Evolutionary conservation across 345 rosid genomes (phyloP).

Genomic region (Acer campestre): DNA sequence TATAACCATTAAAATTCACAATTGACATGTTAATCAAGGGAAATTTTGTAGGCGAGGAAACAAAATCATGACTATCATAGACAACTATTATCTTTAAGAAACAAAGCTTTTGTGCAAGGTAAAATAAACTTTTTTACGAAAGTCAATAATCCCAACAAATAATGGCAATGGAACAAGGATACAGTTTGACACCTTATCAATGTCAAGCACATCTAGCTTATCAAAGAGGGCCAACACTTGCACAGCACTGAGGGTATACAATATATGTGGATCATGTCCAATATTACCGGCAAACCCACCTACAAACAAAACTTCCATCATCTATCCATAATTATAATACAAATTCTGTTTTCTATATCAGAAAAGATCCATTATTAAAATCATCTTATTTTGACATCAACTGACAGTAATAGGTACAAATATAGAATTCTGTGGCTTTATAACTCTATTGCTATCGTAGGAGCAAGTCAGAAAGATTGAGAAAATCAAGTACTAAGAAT

Average conservation of each 20-base stretch:
- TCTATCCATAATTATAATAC: background rate
- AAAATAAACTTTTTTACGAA: background rate
- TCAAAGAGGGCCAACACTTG: constrained; percentile 80
- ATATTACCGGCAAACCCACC: constrained; percentile 96
- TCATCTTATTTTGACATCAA: background rate
- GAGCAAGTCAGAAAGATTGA: no score
- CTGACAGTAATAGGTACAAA: background rate
- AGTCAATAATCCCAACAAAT: background rate
- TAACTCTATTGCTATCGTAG: background rate
- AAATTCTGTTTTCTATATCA: background rate
- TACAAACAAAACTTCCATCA: constrained; percentile 29
- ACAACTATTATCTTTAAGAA: background rate
- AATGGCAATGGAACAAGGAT: constrained; percentile 51
- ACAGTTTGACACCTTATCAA: constrained; percentile 71
- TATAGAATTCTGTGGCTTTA: background rate
- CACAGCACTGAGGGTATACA: constrained; percentile 83
- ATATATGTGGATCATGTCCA: constrained; percentile 85
- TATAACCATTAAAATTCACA: background rate
- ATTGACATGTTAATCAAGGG: background rate
- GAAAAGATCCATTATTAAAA: no score
- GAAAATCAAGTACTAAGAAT: background rate
- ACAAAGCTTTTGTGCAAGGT: constrained; percentile 5
- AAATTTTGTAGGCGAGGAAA: background rate
- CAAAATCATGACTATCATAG: background rate
- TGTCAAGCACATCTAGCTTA: constrained; percentile 67